Conservation (phyloP, 139 green algal species). For the Tetraselmis striata region DNA sequence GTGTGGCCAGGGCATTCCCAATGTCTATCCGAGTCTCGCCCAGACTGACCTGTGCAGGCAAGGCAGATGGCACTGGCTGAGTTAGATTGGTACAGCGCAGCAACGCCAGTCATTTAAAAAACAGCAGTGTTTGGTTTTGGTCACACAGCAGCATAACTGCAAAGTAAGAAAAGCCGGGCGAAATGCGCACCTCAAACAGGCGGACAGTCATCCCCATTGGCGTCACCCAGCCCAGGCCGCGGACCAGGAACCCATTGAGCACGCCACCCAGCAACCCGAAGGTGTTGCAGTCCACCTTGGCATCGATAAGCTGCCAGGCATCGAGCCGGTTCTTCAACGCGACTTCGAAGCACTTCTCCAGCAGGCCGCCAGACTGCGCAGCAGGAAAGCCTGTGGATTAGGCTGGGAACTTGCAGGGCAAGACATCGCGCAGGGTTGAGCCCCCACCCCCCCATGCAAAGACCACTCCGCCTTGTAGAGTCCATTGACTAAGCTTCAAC, state of each 20-base stretch:
- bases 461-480: too few species aligned
- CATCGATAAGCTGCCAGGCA: background rate
- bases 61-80: too few species aligned
- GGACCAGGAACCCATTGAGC: background rate
- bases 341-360: background rate
- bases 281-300: background rate
- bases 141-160: too few species aligned
- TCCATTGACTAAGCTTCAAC: too few species aligned
- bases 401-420: too few species aligned
- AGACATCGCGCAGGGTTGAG: too few species aligned
- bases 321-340: background rate
- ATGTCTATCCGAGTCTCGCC: constrained; percentile 28
- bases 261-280: background rate
- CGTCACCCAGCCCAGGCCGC: background rate
- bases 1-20: constrained; percentile 12
- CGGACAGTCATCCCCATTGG: background rate
- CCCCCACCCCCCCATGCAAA: too few species aligned
- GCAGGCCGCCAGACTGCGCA: background rate
- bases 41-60: constrained; percentile 25
- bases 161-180: too few species aligned
- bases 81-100: too few species aligned
- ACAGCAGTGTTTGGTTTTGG: too few species aligned
- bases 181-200: background rate
- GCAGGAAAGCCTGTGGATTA: background rate
- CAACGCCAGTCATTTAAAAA: too few species aligned